Evolutionary conservation across 345 rosid genomes (phyloP).

Genomic region (Boechera stricta): DNA sequence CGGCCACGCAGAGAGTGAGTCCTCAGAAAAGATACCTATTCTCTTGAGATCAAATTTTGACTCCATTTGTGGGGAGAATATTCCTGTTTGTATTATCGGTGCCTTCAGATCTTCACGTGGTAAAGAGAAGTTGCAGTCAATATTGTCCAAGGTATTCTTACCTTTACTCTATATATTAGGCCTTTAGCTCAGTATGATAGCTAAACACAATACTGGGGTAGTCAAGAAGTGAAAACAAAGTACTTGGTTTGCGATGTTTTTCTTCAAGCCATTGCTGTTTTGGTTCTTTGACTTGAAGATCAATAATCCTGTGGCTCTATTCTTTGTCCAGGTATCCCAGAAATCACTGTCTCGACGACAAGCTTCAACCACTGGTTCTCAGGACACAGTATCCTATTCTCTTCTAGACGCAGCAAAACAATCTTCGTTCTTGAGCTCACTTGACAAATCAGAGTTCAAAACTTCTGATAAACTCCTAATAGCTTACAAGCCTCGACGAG

Average conservation of each 20-base stretch:
- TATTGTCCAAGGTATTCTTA: constrained; percentile 54
- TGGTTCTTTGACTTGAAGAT: constrained; percentile 15
- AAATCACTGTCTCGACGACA: constrained; percentile 71
- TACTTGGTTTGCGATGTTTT: neutral
- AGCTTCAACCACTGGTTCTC: constrained; percentile 49
- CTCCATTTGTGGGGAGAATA: constrained; percentile 64
- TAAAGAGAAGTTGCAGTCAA: constrained; percentile 66
- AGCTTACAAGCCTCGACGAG: constrained; percentile 80
- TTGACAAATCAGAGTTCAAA: constrained; percentile 67
- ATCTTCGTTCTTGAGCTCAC: constrained; percentile 60
- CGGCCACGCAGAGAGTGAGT: constrained; percentile 46
- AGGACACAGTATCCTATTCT: constrained; percentile 61
- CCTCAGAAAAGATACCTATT: constrained; percentile 54
- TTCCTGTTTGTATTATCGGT: constrained; percentile 84
- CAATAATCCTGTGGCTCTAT: constrained; percentile 10
- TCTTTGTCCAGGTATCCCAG: constrained; percentile 66
- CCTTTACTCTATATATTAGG: neutral
- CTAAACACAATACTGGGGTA: neutral
- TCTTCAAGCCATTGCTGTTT: neutral
- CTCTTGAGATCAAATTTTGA: constrained; percentile 61
- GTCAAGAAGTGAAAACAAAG: neutral
- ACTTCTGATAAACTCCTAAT: constrained; percentile 57
- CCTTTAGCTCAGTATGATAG: neutral
- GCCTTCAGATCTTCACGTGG: constrained; percentile 68
- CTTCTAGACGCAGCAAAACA: constrained; percentile 75